Evolutionary conservation across 2,329 filamentous ascomycete genomes (phyloP), one percentile per base, ranked within the genome.

Genomic region (Aspergillus ibericus): DNA sequence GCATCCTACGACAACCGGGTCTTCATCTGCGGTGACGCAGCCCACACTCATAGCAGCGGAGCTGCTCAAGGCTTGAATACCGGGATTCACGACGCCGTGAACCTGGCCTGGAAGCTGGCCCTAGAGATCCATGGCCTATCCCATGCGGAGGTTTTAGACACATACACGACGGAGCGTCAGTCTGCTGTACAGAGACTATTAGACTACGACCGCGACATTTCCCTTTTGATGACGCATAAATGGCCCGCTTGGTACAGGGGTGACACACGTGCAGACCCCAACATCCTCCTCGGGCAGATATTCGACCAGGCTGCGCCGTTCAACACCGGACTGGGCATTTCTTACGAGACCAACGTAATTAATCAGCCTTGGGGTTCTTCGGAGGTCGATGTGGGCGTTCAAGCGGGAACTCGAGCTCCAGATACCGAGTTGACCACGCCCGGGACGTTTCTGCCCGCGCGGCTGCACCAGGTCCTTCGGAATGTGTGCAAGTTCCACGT

Each of bases 51-150:
- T 13, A 36, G 32, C 35, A 49, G 38, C 8, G 58, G 58, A 3
- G 58, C 58, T 6, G 58, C 58, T 4, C 58, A 59, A 29, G 58
- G 58, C 16, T 49, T 59, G 16, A 59, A 59, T 42, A 59, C 53
- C 6, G 58, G 58, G 3, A 59, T 59, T 27, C 53, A 59, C 20
- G 58, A 59, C 6, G 58, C 58, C 3, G 48, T 56, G 3, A 59
- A 59, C 4, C 58, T 59, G 1, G 53, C 25, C 9, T 59, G 58
- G 58, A 59, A 59, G 25, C 27, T 59, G n/a, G 53, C 53, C 6
- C 16, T 56, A 25, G 12, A 18, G 22, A 20, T 59, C 4, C 32
- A 29, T 1, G 35, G 49, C 0, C 3, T 44, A 15, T 34, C 48
- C 9, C 34, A 25, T 2, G 22, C 40, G 0, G 32, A n/a, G 10